Evolutionary conservation across 257 asterid genomes (phyloP).

Genomic region (Cinchona pubescens): DNA sequence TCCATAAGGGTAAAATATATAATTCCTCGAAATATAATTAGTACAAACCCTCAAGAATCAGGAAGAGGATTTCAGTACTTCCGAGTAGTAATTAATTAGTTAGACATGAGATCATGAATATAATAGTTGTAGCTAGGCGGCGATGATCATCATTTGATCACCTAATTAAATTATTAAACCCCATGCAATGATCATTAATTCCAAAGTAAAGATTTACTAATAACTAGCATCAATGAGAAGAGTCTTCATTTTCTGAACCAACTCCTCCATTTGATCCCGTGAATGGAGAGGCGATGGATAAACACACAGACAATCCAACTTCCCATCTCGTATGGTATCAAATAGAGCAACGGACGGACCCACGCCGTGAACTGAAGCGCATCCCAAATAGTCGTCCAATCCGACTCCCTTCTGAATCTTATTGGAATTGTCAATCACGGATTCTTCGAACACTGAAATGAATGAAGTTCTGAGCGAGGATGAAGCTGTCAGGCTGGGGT

Average conservation of each 20-base stretch:
- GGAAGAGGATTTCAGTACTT: background rate
- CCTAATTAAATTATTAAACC: too few species aligned
- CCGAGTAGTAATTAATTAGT: too few species aligned
- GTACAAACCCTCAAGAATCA: background rate
- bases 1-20: background rate
- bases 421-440: slow-evolving; percentile 44
- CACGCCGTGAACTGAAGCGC: slow-evolving; percentile 63
- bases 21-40: background rate
- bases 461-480: slow-evolving; percentile 56
- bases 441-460: slow-evolving; percentile 66
- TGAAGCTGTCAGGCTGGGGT: slow-evolving; percentile 53
- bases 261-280: slow-evolving; percentile 52
- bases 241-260: slow-evolving; percentile 44
- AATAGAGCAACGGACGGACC: slow-evolving; percentile 73
- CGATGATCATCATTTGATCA: too few species aligned
- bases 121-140: too few species aligned
- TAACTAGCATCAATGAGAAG: slow-evolving; percentile 25
- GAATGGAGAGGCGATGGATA: slow-evolving; percentile 73
- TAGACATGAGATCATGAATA: too few species aligned
- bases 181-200: too few species aligned
- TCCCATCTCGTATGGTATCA: slow-evolving; percentile 59
- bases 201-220: background rate
- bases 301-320: slow-evolving; percentile 58
- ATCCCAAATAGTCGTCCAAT: slow-evolving; percentile 58
- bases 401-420: slow-evolving; percentile 35